Conservation (phyloP, 73 alveolate genomes). For the Symbiodinium pilosum region DNA sequence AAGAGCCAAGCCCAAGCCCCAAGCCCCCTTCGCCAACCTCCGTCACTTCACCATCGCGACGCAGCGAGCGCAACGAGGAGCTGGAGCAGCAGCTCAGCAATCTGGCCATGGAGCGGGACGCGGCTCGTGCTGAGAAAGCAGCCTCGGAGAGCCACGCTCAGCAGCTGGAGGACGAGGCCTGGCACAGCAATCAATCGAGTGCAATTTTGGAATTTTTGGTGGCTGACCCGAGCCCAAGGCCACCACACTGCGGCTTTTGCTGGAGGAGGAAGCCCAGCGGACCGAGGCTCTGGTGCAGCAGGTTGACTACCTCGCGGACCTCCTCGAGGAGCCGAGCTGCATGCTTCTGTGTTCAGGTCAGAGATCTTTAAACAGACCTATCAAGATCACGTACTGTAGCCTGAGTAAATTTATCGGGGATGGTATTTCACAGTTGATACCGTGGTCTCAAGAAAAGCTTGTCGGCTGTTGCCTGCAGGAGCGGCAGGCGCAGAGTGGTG, state of each 20-base stretch:
- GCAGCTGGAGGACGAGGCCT: background rate
- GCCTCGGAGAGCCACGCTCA: conserved; percentile 30
- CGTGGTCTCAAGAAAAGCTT: too few species aligned
- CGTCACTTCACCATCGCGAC: conserved; percentile 32
- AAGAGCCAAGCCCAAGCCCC: background rate
- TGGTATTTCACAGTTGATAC: too few species aligned
- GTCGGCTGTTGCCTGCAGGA: too few species aligned
- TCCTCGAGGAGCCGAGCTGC: conserved; percentile 37
- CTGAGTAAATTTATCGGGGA: too few species aligned
- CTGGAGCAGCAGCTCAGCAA: conserved; percentile 1
- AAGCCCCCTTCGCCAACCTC: background rate
- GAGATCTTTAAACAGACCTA: too few species aligned
- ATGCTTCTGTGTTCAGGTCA: too few species aligned
- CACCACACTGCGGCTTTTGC: conserved; percentile 63
- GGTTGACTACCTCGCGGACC: conserved; percentile 48
- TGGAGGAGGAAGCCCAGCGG: conserved; percentile 59
- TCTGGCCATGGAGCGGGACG: conserved; percentile 20
- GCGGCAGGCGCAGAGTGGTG: conserved; percentile 76
- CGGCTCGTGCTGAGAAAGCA: conserved; percentile 25
- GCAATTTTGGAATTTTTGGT: too few species aligned
- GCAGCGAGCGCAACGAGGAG: conserved; percentile 11
- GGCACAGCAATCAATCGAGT: too few species aligned
- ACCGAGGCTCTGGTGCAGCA: conserved; percentile 53
- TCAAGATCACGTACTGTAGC: too few species aligned
- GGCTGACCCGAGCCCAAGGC: too few species aligned